Evolutionary conservation across 2,329 filamentous ascomycete genomes (phyloP).

Genomic region (Beauveria rudraprayagi): DNA sequence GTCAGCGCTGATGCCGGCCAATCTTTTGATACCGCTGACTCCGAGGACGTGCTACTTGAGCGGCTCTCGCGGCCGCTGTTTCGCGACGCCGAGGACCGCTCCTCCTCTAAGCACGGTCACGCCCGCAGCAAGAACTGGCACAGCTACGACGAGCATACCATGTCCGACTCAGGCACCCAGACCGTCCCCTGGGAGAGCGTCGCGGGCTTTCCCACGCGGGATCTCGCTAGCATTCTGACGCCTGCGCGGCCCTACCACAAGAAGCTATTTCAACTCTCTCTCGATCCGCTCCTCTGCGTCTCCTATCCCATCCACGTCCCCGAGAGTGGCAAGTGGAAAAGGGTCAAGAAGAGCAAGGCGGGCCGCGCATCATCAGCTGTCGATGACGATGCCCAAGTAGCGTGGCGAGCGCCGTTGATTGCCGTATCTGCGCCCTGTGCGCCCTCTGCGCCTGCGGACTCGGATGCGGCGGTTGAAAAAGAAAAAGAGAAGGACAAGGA

Average conservation of each 20-base stretch:
- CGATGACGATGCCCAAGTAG: slow-evolving; percentile 22
- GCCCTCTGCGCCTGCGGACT: slow-evolving; percentile 18
- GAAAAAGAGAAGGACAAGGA: slow-evolving; percentile 24
- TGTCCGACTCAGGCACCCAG: slow-evolving; percentile 48
- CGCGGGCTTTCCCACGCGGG: slow-evolving; percentile 64
- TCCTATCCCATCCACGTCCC: slow-evolving; percentile 79
- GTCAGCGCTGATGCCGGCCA: slow-evolving; percentile 27
- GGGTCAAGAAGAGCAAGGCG: slow-evolving; percentile 38
- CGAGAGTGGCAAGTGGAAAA: slow-evolving; percentile 72
- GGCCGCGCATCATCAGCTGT: slow-evolving; percentile 13
- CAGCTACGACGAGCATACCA: slow-evolving; percentile 45
- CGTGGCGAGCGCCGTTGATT: slow-evolving; percentile 19
- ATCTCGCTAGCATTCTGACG: slow-evolving; percentile 72
- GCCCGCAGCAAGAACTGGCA: not conserved
- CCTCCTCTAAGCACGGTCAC: slow-evolving; percentile 36
- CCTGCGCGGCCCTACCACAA: slow-evolving; percentile 72
- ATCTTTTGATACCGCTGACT: slow-evolving; percentile 22
- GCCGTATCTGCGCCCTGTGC: slow-evolving; percentile 12
- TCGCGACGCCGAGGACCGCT: slow-evolving; percentile 24
- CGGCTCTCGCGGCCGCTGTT: slow-evolving; percentile 33
- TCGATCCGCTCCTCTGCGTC: slow-evolving; percentile 73
- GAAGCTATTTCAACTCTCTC: slow-evolving; percentile 69
- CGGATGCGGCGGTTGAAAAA: slow-evolving; percentile 18
- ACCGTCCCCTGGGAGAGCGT: slow-evolving; percentile 64
- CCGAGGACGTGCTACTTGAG: slow-evolving; percentile 45